Evolutionary conservation across 164 flowering plant species (phyloP), one percentile per base, ranked within the genome.

Genomic region (Aristolochia californica): DNA sequence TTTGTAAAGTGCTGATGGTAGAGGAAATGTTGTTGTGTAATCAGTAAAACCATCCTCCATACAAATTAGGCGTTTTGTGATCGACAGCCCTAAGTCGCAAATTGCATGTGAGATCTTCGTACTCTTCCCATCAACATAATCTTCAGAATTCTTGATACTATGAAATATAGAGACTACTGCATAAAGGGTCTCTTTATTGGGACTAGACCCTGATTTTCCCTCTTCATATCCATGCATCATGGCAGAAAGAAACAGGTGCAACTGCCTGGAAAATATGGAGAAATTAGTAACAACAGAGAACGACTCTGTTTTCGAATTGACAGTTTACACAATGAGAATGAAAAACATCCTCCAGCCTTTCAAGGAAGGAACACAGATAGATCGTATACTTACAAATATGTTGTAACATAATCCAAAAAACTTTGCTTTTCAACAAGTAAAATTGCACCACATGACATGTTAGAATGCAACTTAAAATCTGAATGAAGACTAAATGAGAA

Each of bases 101-200:
- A 89, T 77, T 24, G 88, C 96, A 74, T 85, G 77, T 18, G 87
- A 83, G 51, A 80, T 83, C 90, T 83, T 84, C 53, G 99, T 74
- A 68, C 84, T 87, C 54, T 62, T 63, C 50, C 70, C 62, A 59
- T 87, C 95, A 50, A 77, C 75, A 20, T 68, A 54, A 75, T 93
- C 99, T 67, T 82, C 90, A 14, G 91, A 81, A 45, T 53, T 38
- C 70, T 80, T 82, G 70, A 89, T 89, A 65, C 77, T 72, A 27
- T 63, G 73, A 56, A 89, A 75, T 58, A 89, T 78, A 30, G 91
- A 85, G 43, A 68, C 26, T 23, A 84, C 59, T 1, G 76, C 56
- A 43, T 72, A 70, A 52, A 77, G 34, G 62, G 45, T 76, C 53
- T 78, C 79, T 66, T 69, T 77, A 67, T 48, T 69, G 4, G 62